Conservation (phyloP, 257 asterid species). For the Cinchona pubescens region DNA sequence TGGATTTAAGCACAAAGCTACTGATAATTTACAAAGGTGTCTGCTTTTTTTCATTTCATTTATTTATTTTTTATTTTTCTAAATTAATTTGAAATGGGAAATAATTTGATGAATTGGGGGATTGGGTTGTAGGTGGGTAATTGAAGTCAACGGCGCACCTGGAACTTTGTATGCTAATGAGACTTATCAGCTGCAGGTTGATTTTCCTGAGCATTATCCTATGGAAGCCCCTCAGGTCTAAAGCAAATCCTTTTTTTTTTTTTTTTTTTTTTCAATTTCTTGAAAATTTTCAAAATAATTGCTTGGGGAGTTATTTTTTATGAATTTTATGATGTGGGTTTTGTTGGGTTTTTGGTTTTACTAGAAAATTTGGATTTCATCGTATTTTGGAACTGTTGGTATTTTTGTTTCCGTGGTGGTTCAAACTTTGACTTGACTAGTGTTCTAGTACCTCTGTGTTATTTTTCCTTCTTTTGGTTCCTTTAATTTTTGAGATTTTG, state of each 20-base stretch:
- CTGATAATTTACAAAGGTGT: slow-evolving; percentile 94
- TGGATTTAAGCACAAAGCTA: slow-evolving; percentile 82
- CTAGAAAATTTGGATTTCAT: neutral
- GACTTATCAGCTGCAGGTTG: slow-evolving; percentile 52
- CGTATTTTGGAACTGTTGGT: neutral
- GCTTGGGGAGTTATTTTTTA: too few relatives aligned
- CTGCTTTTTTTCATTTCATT: neutral
- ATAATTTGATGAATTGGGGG: neutral
- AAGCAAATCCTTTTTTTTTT: neutral
- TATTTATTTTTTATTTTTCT: neutral
- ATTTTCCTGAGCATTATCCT: slow-evolving; percentile 56
- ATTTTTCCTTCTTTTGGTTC: neutral
- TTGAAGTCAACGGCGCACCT: slow-evolving; percentile 47
- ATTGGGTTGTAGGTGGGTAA: slow-evolving; percentile 38
- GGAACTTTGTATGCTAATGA: slow-evolving; percentile 46
- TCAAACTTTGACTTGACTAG: neutral
- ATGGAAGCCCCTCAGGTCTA: slow-evolving; percentile 56
- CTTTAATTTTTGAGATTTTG: neutral
- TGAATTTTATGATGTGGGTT: neutral
- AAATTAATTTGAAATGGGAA: neutral
- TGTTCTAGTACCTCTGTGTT: neutral
- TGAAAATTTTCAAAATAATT: neutral
- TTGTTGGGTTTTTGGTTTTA: neutral
- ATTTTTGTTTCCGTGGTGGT: neutral
- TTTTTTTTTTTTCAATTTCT: neutral